phyloP scores from a whole-genome alignment of 2,329 filamentous ascomycete genomes.

The Macroventuria anomochaeta region DNA sequence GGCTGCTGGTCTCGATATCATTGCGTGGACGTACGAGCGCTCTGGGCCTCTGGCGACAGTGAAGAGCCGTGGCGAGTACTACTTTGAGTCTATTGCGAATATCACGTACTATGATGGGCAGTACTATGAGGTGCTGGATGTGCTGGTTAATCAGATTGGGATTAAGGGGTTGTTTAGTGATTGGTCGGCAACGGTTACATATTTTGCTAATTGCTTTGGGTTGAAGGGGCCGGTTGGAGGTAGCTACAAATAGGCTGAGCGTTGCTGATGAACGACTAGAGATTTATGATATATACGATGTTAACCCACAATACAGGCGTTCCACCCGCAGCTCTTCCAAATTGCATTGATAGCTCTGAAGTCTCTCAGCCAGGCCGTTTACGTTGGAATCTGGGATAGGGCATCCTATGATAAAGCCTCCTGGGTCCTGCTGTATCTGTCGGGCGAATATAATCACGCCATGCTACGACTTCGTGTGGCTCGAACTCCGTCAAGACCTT shows the following conservation, averaged over 20 bases:
- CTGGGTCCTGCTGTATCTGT: too few species aligned
- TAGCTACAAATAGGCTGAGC: slow-evolving; percentile 15
- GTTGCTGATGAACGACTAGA: neutral
- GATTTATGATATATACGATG: too few species aligned
- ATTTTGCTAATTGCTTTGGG: slow-evolving; percentile 72
- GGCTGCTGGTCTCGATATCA: slow-evolving; percentile 65
- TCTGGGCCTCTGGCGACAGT: slow-evolving; percentile 63
- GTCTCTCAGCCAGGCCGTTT: too few species aligned
- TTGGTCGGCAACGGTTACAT: slow-evolving; percentile 70
- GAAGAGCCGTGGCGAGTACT: slow-evolving; percentile 33
- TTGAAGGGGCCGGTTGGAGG: slow-evolving; percentile 27
- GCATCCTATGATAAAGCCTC: neutral
- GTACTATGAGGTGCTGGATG: slow-evolving; percentile 66
- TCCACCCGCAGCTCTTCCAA: too few species aligned
- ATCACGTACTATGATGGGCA: slow-evolving; percentile 67
- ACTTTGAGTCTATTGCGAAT: slow-evolving; percentile 56
- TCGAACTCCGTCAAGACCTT: too few species aligned
- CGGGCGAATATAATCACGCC: too few species aligned
- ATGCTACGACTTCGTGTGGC: too few species aligned
- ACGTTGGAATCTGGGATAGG: too few species aligned
- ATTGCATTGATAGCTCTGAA: too few species aligned
- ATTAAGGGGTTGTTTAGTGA: slow-evolving; percentile 69
- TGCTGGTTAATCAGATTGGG: slow-evolving; percentile 65
- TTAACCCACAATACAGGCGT: too few species aligned
- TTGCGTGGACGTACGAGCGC: slow-evolving; percentile 71